phyloP scores from a whole-genome alignment of 768 basidiomycete species.

The Leccinum incarnatum region DNA sequence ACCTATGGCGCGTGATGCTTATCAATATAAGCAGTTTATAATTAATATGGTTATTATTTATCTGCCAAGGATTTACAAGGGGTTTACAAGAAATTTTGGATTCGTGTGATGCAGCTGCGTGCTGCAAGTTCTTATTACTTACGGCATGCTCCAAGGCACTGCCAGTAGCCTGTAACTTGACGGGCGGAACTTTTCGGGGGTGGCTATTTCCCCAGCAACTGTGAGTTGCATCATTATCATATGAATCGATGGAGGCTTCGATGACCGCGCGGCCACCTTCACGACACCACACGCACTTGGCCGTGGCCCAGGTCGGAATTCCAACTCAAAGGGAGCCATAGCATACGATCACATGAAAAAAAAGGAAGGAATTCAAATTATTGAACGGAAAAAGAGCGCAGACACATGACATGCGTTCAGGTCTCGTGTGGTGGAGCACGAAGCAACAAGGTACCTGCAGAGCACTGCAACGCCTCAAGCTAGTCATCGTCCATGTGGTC shows the following conservation, averaged over 20 bases:
- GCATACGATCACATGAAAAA: conserved; percentile 8
- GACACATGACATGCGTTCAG: neutral
- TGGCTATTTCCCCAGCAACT: conserved; percentile 9
- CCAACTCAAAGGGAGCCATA: neutral
- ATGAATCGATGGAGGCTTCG: neutral
- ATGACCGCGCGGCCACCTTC: neutral
- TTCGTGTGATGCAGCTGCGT: too few relatives aligned
- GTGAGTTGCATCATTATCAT: neutral
- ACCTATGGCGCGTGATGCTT: too few relatives aligned
- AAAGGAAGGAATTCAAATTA: neutral
- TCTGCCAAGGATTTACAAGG: too few relatives aligned
- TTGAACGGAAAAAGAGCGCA: neutral
- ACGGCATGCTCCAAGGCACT: conserved; percentile 12
- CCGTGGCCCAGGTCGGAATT: conserved; percentile 2
- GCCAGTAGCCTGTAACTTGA: neutral
- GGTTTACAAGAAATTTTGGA: too few relatives aligned
- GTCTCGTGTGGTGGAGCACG: conserved; percentile 2
- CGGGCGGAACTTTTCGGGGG: conserved; percentile 7
- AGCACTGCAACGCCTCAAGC: neutral
- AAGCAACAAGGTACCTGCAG: neutral
- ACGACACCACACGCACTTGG: neutral
- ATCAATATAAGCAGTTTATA: too few relatives aligned
- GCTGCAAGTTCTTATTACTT: conserved; percentile 2
- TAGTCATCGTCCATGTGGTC: conserved; percentile 42
- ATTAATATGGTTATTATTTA: too few relatives aligned